Conservation (phyloP, 108 stramenopile genomes). For the Cyclotella kingstonii region DNA sequence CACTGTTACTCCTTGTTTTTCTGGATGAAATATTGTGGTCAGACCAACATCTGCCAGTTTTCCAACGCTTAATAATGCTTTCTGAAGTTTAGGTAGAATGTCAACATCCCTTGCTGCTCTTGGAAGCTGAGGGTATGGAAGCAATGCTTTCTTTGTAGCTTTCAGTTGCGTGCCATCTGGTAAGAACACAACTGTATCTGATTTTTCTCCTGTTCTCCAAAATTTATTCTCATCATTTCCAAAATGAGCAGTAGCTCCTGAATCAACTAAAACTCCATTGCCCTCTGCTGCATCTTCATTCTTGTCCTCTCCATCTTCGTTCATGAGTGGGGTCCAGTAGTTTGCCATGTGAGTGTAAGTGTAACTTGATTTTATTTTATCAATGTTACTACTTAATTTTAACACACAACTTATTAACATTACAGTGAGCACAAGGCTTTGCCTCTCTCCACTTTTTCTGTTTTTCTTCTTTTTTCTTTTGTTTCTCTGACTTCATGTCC, state of each 20-base stretch:
- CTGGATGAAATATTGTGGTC: slow-evolving; percentile 13
- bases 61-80: slow-evolving; percentile 11
- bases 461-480: too few species aligned
- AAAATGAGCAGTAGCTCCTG: neutral
- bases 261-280: slow-evolving; percentile 13
- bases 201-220: neutral
- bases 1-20: slow-evolving; percentile 1
- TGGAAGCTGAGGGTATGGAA: neutral
- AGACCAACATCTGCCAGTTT: slow-evolving; percentile 1
- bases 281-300: too few species aligned
- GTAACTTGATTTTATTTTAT: too few species aligned
- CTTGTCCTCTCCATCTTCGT: too few species aligned
- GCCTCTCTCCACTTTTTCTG: too few species aligned
- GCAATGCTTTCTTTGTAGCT: neutral
- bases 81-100: neutral
- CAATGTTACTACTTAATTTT: too few species aligned
- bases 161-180: neutral
- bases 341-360: too few species aligned
- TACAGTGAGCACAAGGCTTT: too few species aligned
- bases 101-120: neutral
- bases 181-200: neutral
- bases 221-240: neutral
- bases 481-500: too few species aligned
- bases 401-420: too few species aligned
- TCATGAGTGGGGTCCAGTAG: too few species aligned